These are phyloP conservation scores for Neostapfia colusana DNA, from an alignment of 176 grass and related monocot species.

Conservation along the genomic window DNA sequence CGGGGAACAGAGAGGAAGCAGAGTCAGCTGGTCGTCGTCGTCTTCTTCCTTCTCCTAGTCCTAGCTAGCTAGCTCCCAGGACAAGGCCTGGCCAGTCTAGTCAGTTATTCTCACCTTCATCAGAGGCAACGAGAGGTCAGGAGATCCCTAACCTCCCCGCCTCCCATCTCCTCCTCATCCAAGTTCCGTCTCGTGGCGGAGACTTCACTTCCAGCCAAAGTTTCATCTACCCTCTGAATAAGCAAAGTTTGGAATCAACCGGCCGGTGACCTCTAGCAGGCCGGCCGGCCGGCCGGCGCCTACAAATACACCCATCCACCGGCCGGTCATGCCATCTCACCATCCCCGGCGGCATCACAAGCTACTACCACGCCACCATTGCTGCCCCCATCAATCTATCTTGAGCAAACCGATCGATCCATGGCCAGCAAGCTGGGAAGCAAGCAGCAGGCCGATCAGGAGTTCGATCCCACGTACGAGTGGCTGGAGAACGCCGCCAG, in stretches of 20 bases:
- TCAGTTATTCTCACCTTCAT: neutral
- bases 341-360: too few species aligned
- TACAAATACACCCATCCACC: too few species aligned
- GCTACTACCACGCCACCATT: too few species aligned
- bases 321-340: too few species aligned
- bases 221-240: neutral
- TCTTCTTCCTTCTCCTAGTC: neutral
- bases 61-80: too few species aligned
- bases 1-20: neutral
- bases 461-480: slow-evolving; percentile 47
- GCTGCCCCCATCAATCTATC: too few species aligned
- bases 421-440: slow-evolving; percentile 19
- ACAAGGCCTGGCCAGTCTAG: too few species aligned
- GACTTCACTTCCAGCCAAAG: neutral
- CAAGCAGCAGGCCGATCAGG: neutral
- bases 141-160: slow-evolving; percentile 15
- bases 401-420: too few species aligned
- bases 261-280: too few species aligned
- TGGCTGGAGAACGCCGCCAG: slow-evolving; percentile 23
- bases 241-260: slow-evolving; percentile 55
- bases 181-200: too few species aligned
- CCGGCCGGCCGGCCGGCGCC: too few species aligned
- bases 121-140: neutral
- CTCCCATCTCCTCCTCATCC: neutral
- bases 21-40: neutral